Evolutionary conservation across 2,329 filamentous ascomycete species (phyloP).

Genomic region (Bipolaris gigantea): DNA sequence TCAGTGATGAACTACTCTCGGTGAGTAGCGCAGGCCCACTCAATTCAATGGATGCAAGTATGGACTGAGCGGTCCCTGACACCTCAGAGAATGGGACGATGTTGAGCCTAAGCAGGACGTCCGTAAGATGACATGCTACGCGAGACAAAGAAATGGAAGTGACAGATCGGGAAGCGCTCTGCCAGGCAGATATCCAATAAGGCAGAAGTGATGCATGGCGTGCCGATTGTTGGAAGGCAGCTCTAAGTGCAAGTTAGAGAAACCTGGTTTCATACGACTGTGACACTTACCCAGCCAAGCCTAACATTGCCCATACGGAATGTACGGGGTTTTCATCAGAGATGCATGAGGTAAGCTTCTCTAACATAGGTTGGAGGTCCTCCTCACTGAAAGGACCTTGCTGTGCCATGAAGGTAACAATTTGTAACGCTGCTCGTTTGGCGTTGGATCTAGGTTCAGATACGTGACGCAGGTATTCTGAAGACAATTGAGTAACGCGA

Average conservation of each 20-base stretch:
- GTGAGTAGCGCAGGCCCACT: conserved; percentile 77
- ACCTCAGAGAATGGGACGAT: conserved; percentile 70
- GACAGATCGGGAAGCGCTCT: conserved; percentile 69
- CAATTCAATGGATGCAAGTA: conserved; percentile 75
- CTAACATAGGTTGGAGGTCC: conserved; percentile 59
- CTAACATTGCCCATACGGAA: conserved; percentile 81
- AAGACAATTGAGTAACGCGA: conserved; percentile 42
- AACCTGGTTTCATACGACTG: not conserved
- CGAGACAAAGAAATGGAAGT: conserved; percentile 72
- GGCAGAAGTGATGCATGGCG: conserved; percentile 41
- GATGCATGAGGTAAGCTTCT: conserved; percentile 60
- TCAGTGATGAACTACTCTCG: conserved; percentile 77
- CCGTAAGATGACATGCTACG: conserved; percentile 73
- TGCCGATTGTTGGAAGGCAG: conserved; percentile 35
- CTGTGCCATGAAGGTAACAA: conserved; percentile 54
- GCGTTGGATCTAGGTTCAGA: conserved; percentile 39
- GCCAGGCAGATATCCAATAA: conserved; percentile 75
- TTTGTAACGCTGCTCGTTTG: conserved; percentile 57
- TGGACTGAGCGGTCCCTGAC: conserved; percentile 69
- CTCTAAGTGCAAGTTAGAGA: conserved; percentile 19
- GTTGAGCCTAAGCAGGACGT: conserved; percentile 65
- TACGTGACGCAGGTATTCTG: conserved; percentile 47
- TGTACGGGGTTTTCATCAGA: conserved; percentile 65
- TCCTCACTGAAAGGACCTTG: conserved; percentile 49
- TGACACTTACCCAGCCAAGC: conserved; percentile 69